Evolutionary conservation across 495 filamentous ascomycete species (phyloP).

Genomic region (Aspergillus wentii): DNA sequence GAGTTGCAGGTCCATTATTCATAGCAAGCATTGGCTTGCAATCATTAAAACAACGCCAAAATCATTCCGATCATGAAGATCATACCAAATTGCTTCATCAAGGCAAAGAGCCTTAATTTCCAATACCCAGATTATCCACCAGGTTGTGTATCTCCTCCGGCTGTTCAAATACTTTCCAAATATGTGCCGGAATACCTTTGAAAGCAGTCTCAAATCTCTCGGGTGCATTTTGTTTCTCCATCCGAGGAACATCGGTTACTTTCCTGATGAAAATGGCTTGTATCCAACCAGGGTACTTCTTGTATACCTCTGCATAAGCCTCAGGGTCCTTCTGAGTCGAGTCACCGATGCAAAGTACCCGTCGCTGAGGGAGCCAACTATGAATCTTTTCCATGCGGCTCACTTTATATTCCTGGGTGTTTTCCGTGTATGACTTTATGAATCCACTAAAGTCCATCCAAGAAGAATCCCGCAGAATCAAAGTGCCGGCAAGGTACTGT

Average conservation of each 20-base stretch:
- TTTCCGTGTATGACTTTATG: constrained; percentile 70
- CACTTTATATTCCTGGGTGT: constrained; percentile 85
- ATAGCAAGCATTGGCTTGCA: too few species aligned
- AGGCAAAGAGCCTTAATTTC: constrained; percentile 12
- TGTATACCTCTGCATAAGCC: constrained; percentile 73
- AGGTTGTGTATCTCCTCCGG: constrained; percentile 57
- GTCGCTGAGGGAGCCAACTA: constrained; percentile 67
- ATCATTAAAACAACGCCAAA: too few species aligned
- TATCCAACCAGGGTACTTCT: constrained; percentile 64
- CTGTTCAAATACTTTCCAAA: constrained; percentile 79
- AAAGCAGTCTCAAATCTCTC: constrained; percentile 82
- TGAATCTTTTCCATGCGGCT: constrained; percentile 73
- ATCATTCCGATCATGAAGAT: too few species aligned
- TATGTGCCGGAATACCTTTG: constrained; percentile 57
- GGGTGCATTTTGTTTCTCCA: constrained; percentile 68
- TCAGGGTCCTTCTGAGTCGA: constrained; percentile 91
- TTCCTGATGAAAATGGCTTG: constrained; percentile 77
- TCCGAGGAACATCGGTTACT: constrained; percentile 68
- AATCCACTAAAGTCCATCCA: constrained; percentile 82
- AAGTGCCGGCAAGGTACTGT: constrained; percentile 70
- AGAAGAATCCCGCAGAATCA: constrained; percentile 80
- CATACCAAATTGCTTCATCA: too few species aligned
- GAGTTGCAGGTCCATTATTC: too few species aligned
- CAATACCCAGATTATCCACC: constrained; percentile 38
- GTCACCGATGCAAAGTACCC: constrained; percentile 82